phyloP scores from a whole-genome alignment of 2,329 filamentous ascomycete genomes.

The Aspergillus sp. region DNA sequence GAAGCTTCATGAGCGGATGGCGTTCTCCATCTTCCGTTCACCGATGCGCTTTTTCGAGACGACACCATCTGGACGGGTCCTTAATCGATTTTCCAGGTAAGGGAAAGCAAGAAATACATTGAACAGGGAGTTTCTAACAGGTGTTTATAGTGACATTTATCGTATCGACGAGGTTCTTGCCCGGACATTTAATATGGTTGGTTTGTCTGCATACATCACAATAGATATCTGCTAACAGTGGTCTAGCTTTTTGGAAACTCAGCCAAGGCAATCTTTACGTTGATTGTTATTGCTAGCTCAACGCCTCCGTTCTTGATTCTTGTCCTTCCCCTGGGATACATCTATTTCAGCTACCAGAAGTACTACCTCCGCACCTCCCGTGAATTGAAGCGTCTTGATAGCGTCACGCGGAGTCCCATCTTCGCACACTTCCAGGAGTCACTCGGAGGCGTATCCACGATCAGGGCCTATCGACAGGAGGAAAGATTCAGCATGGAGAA shows the following conservation, averaged over 20 bases:
- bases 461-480: slow-evolving; percentile 90
- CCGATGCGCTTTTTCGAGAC: slow-evolving; percentile 99
- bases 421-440: slow-evolving; percentile 99
- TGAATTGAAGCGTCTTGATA: slow-evolving; percentile 93
- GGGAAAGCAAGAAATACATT: slow-evolving; percentile 28
- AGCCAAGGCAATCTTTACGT: slow-evolving; percentile 75
- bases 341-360: slow-evolving; percentile 92
- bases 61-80: slow-evolving; percentile 90
- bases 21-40: slow-evolving; percentile 92
- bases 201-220: neutral
- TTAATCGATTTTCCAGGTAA: slow-evolving; percentile 92
- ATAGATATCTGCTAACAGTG: slow-evolving; percentile 14
- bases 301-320: slow-evolving; percentile 79
- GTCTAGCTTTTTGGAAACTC: slow-evolving; percentile 68
- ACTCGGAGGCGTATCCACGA: slow-evolving; percentile 88
- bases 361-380: slow-evolving; percentile 96
- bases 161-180: slow-evolving; percentile 88
- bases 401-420: slow-evolving; percentile 91
- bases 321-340: slow-evolving; percentile 74
- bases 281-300: slow-evolving; percentile 77
- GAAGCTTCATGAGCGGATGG: slow-evolving; percentile 96
- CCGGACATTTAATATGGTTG: slow-evolving; percentile 91
- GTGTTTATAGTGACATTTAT: slow-evolving; percentile 51
- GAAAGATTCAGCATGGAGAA: slow-evolving; percentile 87
- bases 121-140: neutral